phyloP scores from a whole-genome alignment of 1,139 yeast species.

The Kurtzmaniella quercitrusa region DNA sequence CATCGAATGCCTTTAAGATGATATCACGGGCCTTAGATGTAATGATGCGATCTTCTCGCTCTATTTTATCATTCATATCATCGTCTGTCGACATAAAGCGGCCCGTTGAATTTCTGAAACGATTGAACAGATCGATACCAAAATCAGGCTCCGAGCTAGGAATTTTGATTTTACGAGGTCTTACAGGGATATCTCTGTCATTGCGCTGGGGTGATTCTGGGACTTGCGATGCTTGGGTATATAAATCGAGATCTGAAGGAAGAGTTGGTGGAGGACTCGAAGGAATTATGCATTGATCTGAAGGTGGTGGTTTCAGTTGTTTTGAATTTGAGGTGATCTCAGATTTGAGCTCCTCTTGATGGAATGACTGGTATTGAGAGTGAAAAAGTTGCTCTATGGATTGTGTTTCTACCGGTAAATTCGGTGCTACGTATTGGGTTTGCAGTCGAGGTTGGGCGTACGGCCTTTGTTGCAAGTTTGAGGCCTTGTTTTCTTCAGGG shows the following conservation, averaged over 20 bases:
- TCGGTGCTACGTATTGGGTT: neutral
- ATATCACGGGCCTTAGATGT: constrained; percentile 27
- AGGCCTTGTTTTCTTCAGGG: constrained; percentile 7
- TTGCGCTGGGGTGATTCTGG: constrained; percentile 1
- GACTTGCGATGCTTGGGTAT: constrained; percentile 6
- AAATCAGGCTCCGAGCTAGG: constrained; percentile 44
- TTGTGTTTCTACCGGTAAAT: neutral
- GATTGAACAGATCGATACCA: constrained; percentile 43
- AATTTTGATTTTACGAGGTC: constrained; percentile 6
- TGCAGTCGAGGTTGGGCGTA: neutral
- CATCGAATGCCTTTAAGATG: constrained; percentile 39
- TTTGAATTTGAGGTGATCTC: neutral
- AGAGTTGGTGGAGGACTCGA: neutral
- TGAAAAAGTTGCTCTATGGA: constrained; percentile 16
- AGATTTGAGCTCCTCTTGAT: constrained; percentile 12
- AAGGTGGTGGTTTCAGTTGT: neutral
- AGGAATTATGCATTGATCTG: neutral
- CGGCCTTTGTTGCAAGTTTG: constrained; percentile 1
- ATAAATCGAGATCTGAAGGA: constrained; percentile 4
- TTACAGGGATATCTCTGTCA: neutral
- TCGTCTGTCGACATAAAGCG: constrained; percentile 30
- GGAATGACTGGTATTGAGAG: constrained; percentile 23
- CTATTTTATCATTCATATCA: constrained; percentile 12
- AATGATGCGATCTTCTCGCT: constrained; percentile 11
- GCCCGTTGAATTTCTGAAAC: constrained; percentile 29